These are phyloP conservation scores for Globisporangium cylindrosporum DNA, from an alignment of 352 stramenopile genomes.

Conservation along the genomic window DNA sequence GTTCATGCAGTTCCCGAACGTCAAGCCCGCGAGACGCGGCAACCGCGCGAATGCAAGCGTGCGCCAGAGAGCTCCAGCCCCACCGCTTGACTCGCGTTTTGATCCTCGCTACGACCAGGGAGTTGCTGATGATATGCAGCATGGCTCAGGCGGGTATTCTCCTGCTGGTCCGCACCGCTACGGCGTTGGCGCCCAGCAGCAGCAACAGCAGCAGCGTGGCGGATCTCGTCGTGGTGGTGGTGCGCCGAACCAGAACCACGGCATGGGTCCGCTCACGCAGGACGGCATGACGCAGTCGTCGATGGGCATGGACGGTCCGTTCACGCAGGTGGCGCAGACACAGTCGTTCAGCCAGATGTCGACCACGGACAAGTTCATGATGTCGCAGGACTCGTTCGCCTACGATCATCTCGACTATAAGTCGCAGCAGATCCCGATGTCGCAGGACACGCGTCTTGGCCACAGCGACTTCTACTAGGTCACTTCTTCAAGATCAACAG, in stretches of 20 bases:
- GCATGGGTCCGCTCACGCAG: constrained; percentile 71
- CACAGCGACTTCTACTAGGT: constrained; percentile 70
- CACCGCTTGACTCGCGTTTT: constrained; percentile 82
- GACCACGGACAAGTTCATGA: constrained; percentile 69
- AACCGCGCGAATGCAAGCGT: constrained; percentile 29
- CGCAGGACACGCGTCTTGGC: constrained; percentile 52
- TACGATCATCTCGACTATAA: constrained; percentile 77
- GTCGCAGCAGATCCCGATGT: constrained; percentile 82
- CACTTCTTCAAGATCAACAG: too few relatives aligned
- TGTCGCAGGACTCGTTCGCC: constrained; percentile 81
- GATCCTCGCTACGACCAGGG: constrained; percentile 78
- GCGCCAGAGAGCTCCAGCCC: constrained; percentile 51
- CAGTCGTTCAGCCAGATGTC: constrained; percentile 87
- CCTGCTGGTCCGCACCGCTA: constrained; percentile 39
- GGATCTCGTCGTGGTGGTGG: constrained; percentile 25
- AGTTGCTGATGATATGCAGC: constrained; percentile 12
- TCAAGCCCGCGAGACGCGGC: constrained; percentile 39
- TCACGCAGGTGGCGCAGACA: constrained; percentile 77
- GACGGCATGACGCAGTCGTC: constrained; percentile 68
- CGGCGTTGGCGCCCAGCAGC: constrained; percentile 12
- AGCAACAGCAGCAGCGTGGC: constrained; percentile 23
- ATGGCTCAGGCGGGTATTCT: constrained; percentile 30
- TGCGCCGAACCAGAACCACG: constrained; percentile 23
- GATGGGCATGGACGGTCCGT: constrained; percentile 63
- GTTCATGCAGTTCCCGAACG: constrained; percentile 96